These are phyloP conservation scores for Solanum hybrid DNA, from an alignment of 305 asterid genomes.

Conservation along the genomic window DNA sequence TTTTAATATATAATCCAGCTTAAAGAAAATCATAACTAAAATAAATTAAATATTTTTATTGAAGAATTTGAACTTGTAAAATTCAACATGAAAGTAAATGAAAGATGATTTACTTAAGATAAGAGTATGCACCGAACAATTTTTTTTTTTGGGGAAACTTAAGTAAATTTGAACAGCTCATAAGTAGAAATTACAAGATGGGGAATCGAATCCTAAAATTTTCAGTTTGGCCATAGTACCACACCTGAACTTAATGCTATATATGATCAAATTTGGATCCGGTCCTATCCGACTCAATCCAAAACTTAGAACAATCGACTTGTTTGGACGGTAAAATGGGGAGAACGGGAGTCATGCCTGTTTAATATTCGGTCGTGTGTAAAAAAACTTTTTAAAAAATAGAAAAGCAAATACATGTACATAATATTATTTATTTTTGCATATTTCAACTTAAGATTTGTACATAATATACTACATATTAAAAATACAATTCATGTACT, in stretches of 20 bases:
- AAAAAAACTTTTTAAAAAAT: too few relatives aligned
- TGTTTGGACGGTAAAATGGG: neutral
- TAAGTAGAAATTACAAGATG: neutral
- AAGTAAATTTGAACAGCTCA: neutral
- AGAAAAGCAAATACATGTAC: neutral
- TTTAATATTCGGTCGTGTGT: neutral
- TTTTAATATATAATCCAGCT: neutral
- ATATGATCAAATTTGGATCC: neutral
- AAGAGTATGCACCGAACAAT: neutral
- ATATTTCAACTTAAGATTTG: neutral
- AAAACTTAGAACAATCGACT: neutral
- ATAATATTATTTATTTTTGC: too few relatives aligned
- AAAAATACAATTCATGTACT: neutral
- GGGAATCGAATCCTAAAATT: neutral
- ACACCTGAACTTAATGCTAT: neutral
- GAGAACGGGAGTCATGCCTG: neutral
- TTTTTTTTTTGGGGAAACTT: neutral
- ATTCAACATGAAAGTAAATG: neutral
- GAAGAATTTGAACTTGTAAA: neutral
- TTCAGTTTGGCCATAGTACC: neutral
- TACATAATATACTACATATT: neutral
- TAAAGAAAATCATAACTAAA: neutral
- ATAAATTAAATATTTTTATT: too few relatives aligned
- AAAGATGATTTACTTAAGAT: neutral
- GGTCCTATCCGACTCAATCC: neutral